phyloP scores from a whole-genome alignment of 2,329 filamentous ascomycete genomes.

The Arthrobotrys pseudoclavata region DNA sequence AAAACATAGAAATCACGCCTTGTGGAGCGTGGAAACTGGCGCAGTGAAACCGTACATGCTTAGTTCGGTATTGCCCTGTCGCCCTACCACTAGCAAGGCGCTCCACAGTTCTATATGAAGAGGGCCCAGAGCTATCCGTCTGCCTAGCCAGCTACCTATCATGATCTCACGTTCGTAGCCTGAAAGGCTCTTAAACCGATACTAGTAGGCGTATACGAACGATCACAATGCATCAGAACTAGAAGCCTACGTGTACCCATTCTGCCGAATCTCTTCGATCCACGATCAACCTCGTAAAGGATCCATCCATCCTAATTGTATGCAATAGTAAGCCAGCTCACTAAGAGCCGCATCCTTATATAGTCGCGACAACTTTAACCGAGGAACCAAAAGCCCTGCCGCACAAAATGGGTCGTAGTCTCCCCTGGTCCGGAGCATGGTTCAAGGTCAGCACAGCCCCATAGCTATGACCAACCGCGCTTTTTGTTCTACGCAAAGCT shows the following conservation, averaged over 20 bases:
- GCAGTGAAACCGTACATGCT: no score
- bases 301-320: background rate
- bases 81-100: background rate
- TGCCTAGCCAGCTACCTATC: conserved; percentile 5
- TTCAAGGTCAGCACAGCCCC: conserved; percentile 19
- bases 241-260: background rate
- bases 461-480: background rate
- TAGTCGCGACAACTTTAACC: background rate
- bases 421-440: background rate
- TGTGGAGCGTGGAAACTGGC: no score
- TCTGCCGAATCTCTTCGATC: background rate
- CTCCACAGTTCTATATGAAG: background rate
- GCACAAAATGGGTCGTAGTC: conserved; percentile 1
- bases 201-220: no score
- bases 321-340: background rate
- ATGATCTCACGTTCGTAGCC: background rate
- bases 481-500: background rate
- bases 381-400: background rate
- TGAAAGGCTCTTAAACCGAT: background rate
- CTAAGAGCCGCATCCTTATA: conserved; percentile 15
- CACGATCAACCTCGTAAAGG: conserved; percentile 1
- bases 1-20: no score
- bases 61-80: no score
- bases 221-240: no score
- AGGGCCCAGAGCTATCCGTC: conserved; percentile 14